phyloP scores from a whole-genome alignment of 169 alveolate genomes.

The Plasmodium coatneyi region DNA sequence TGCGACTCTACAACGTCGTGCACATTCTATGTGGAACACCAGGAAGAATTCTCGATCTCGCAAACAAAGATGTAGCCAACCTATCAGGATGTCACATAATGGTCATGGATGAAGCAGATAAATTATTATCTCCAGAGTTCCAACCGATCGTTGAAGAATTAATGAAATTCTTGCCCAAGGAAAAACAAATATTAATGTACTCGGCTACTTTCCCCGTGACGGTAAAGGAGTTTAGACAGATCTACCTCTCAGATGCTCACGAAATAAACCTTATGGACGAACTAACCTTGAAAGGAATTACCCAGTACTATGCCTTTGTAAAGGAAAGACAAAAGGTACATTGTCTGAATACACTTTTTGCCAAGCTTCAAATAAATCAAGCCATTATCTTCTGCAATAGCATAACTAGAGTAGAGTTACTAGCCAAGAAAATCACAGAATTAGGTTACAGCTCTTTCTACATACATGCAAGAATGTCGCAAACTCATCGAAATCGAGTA shows the following conservation, averaged over 20 bases:
- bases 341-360: conserved; percentile 97
- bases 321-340: conserved; percentile 99
- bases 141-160: conserved; percentile 96
- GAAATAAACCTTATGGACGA: conserved; percentile 99
- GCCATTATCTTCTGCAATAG: conserved; percentile 99
- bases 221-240: conserved; percentile 95
- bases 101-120: conserved; percentile 99
- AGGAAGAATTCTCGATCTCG: conserved; percentile 97
- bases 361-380: conserved; percentile 96
- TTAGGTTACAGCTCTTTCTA: conserved; percentile 98
- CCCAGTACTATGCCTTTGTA: conserved; percentile 98
- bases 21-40: conserved; percentile 99
- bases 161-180: conserved; percentile 93
- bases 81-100: conserved; percentile 92
- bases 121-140: conserved; percentile 97
- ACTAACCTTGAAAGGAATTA: conserved; percentile 98
- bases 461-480: conserved; percentile 98
- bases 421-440: conserved; percentile 99
- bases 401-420: conserved; percentile 97
- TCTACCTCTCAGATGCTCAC: conserved; percentile 96
- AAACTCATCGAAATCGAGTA: conserved; percentile 96
- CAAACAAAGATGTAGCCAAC: conserved; percentile 95
- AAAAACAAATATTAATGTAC: conserved; percentile 94
- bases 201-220: conserved; percentile 99
- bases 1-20: conserved; percentile 95